A percentile compares a stretch with the other conserved stretches of the same genome.
Conservation (phyloP, 805 yeast species). For the Debaryomyces tyrocola region DNA sequence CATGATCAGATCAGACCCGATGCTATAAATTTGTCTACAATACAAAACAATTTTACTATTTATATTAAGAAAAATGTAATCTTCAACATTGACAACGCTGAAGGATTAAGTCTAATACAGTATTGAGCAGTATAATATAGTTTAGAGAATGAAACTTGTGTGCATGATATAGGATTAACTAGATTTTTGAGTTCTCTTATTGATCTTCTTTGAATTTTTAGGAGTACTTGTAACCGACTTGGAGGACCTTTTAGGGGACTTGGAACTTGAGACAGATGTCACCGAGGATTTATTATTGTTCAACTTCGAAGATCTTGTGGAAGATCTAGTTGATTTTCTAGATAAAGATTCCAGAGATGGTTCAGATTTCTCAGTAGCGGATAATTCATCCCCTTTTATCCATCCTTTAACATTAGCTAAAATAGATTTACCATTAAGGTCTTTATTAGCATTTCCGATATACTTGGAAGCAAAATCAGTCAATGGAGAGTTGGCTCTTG, state of each 20-base stretch:
- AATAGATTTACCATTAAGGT: slow-evolving; percentile 32
- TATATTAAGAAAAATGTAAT: no score
- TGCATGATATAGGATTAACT: no score
- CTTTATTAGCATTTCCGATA: slow-evolving; percentile 54
- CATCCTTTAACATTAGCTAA: slow-evolving; percentile 44
- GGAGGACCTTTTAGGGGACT: slow-evolving; percentile 9
- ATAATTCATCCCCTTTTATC: slow-evolving; percentile 35
- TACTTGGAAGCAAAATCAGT: slow-evolving; percentile 66
- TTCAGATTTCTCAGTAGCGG: slow-evolving; percentile 19
- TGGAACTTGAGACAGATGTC: not conserved
- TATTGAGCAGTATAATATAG: no score
- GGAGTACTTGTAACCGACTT: slow-evolving; percentile 1
- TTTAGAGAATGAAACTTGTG: no score
- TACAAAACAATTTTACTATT: no score
- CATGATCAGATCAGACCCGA: no score
- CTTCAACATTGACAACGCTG: not conserved
- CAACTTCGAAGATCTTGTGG: not conserved
- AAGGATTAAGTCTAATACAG: slow-evolving; percentile 4
- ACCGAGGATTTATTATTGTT: not conserved
- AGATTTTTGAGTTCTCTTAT: slow-evolving; percentile 1
- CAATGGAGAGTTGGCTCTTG: slow-evolving; percentile 51
- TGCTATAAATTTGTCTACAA: no score
- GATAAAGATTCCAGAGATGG: not conserved
- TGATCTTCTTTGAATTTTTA: slow-evolving; percentile 4
- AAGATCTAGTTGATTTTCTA: slow-evolving; percentile 1